Conservation (phyloP, 441 rosid species). For the Capsella rubella region DNA sequence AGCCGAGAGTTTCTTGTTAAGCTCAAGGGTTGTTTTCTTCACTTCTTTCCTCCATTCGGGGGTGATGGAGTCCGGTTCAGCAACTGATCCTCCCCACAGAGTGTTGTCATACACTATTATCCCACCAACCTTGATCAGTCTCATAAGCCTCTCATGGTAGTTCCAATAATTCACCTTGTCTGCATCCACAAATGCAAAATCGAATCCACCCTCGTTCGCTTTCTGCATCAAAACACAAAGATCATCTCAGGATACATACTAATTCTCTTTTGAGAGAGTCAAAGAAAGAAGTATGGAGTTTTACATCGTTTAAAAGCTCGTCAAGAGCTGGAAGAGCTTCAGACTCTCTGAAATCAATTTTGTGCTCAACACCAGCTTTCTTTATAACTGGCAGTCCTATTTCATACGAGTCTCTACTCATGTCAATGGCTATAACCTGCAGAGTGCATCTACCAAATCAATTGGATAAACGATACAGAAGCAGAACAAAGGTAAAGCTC, state of each 20-base stretch:
- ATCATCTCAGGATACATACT: neutral
- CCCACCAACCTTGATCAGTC: conserved; percentile 68
- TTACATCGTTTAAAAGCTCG: conserved; percentile 49
- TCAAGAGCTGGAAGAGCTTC: conserved; percentile 57
- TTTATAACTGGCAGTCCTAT: conserved; percentile 55
- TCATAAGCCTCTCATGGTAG: conserved; percentile 69
- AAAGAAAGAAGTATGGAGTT: neutral
- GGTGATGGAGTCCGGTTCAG: conserved; percentile 47
- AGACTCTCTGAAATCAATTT: conserved; percentile 57
- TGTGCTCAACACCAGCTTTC: conserved; percentile 62
- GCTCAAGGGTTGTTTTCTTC: conserved; percentile 43
- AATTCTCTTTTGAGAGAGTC: neutral
- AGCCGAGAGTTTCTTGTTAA: conserved; percentile 56
- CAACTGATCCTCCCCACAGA: conserved; percentile 69
- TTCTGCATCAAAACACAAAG: conserved; percentile 47
- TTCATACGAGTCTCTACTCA: conserved; percentile 50
- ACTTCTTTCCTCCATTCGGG: conserved; percentile 32
- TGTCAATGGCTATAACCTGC: conserved; percentile 58
- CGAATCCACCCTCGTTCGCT: conserved; percentile 63
- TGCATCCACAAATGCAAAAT: conserved; percentile 78
- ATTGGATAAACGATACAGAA: neutral
- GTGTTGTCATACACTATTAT: conserved; percentile 68
- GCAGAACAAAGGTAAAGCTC: neutral
- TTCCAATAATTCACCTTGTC: conserved; percentile 60
- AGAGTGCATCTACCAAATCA: conserved; percentile 16